A percentile compares a stretch with the other conserved stretches of the same genome.
These are phyloP conservation scores for Cladorrhinum samala DNA, from an alignment of 495 filamentous ascomycete species.

Conservation along the genomic window DNA sequence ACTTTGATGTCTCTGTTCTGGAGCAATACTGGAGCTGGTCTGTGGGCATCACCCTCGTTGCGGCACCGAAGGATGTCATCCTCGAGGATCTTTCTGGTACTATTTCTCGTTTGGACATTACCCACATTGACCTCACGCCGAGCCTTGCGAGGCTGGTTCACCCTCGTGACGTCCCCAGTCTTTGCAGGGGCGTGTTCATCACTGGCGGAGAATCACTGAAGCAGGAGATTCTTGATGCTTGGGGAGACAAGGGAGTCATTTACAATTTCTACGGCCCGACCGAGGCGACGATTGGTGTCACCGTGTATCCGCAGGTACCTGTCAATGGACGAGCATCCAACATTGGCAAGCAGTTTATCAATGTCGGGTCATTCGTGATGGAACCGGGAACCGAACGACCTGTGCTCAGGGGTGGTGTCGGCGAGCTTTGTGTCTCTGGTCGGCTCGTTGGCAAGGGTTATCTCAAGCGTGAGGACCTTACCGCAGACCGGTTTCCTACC, in stretches of 20 bases:
- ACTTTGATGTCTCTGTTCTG: slow-evolving; percentile 82
- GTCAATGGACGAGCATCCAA: slow-evolving; percentile 69
- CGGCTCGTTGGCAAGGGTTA: slow-evolving; percentile 85
- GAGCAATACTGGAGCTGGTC: slow-evolving; percentile 91
- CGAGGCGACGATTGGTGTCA: slow-evolving; percentile 83
- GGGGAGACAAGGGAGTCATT: slow-evolving; percentile 59
- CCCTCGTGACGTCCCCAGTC: slow-evolving; percentile 60
- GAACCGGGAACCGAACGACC: slow-evolving; percentile 58
- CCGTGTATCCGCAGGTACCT: slow-evolving; percentile 69
- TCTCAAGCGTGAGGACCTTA: slow-evolving; percentile 67
- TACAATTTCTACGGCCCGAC: slow-evolving; percentile 81
- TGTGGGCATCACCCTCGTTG: slow-evolving; percentile 72
- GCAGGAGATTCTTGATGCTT: slow-evolving; percentile 65
- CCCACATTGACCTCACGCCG: slow-evolving; percentile 78
- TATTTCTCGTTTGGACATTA: slow-evolving; percentile 65
- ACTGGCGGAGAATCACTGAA: slow-evolving; percentile 67
- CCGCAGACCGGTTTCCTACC: slow-evolving; percentile 55
- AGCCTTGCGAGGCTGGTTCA: slow-evolving; percentile 55
- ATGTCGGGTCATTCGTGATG: slow-evolving; percentile 78
- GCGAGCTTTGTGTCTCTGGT: slow-evolving; percentile 83
- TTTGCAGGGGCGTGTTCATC: slow-evolving; percentile 68
- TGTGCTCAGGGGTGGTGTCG: slow-evolving; percentile 70
- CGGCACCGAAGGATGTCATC: slow-evolving; percentile 69
- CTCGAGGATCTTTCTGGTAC: slow-evolving; percentile 67
- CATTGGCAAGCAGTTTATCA: slow-evolving; percentile 76